Base-by-base conservation (phyloP, 768 basidiomycete genomes). In the Agrocybe pediades region DNA sequence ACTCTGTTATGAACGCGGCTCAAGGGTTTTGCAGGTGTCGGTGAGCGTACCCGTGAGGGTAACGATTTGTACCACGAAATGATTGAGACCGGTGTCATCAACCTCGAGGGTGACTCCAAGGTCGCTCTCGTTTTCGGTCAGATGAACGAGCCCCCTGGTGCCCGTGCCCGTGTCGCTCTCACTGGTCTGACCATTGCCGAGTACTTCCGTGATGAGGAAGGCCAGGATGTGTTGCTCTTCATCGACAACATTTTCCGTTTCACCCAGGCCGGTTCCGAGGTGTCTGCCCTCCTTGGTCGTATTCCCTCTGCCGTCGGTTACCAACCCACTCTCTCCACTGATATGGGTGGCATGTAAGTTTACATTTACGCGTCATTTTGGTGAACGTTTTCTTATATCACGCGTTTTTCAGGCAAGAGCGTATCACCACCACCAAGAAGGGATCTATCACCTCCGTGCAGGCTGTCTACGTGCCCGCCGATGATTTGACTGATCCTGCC, bases 181-280 rank as follows among this genome's bases (percentile, higher is more conserved):
- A 98, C 97, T 65, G 97, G 97, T 76, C 80, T 99, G 55, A 99
- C 97, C 70, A 98, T 98, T 65, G 97, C 97, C 61, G 97, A 99
- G 79, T 99, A 98, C 81, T 99, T 99, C 97, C 95, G 97, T 87
- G 97, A 99, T 67, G 96, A 98, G 80, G 96, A 99, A 80, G 97
- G 97, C 60, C 97, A 99, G 76, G 97, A 99, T 74, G 97, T 99
- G 82, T 84, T 99, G 71, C 88, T 99, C 70, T 99, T 99, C 85
- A 99, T 99, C 72, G 97, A 99, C 90, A 99, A 99, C 87, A 99
- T 99, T 78, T 99, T 99, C 97, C 95, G 97, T 71, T 99, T 99
- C 92, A 99, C 97, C 65, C 97, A 98, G 76, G 97, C 97, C 68
- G 97, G 97, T 88, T 99, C 97, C 60, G 97, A 98, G 74, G 97